A percentile compares a stretch with the other conserved stretches of the same genome.
Evolutionary conservation across 805 yeast species (phyloP).

Genomic region (Yueomyces sp.): DNA sequence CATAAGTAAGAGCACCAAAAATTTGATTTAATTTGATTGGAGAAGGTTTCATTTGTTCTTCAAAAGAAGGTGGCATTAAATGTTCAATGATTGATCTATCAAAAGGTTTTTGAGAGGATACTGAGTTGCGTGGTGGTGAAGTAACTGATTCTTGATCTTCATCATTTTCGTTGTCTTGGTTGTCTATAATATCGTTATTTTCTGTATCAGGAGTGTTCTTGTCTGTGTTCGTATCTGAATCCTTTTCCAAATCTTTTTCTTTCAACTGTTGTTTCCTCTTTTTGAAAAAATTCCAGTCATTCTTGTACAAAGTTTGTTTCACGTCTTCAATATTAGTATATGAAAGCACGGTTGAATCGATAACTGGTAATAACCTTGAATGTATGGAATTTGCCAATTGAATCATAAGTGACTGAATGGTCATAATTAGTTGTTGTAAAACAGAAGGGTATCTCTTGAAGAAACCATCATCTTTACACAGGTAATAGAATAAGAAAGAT

Average conservation of each 20-base stretch:
- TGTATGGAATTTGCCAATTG: conserved; percentile 56
- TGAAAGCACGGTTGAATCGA: conserved; percentile 58
- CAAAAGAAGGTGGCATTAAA: conserved; percentile 74
- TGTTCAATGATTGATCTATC: conserved; percentile 64
- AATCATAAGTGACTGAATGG: conserved; percentile 48
- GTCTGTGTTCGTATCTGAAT: conserved; percentile 2
- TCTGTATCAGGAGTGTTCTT: background rate
- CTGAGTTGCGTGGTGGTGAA: conserved; percentile 2
- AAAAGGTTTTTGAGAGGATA: conserved; percentile 25
- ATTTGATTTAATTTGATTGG: conserved; percentile 79
- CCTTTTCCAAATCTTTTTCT: conserved; percentile 16
- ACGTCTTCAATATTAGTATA: conserved; percentile 77
- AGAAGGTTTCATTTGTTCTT: conserved; percentile 74
- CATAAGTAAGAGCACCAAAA: conserved; percentile 77
- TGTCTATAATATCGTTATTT: background rate
- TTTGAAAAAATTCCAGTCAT: conserved; percentile 51
- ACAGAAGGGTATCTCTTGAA: conserved; percentile 42
- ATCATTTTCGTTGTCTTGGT: background rate
- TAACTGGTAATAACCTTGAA: conserved; percentile 38
- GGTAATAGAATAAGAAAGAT: conserved; percentile 64
- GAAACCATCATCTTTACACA: conserved; percentile 51
- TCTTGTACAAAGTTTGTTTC: conserved; percentile 61
- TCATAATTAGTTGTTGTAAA: conserved; percentile 43
- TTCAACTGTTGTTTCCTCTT: conserved; percentile 21
- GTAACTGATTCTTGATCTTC: background rate